phyloP scores from a whole-genome alignment of 306 rosid species.

The Sicyos edulis region DNA sequence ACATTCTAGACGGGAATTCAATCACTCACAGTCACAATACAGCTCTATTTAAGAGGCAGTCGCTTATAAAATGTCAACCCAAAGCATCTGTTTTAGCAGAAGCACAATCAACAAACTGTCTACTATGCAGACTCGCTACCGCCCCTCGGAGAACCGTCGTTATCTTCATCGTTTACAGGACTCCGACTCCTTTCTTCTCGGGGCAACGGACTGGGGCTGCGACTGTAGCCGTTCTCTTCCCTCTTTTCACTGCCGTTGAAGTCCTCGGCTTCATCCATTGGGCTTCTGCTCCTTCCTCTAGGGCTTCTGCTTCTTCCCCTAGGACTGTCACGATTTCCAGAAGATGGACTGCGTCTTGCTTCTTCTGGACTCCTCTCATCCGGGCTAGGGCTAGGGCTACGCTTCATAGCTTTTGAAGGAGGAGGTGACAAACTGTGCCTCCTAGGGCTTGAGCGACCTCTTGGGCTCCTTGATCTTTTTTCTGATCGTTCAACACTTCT shows the following conservation, averaged over 20 bases:
- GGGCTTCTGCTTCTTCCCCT: constrained; percentile 33
- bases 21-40: constrained; percentile 3
- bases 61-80: constrained; percentile 6
- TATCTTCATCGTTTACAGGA: constrained; percentile 41
- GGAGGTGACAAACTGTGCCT: constrained; percentile 35
- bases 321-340: constrained; percentile 32
- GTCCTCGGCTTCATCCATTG: constrained; percentile 29
- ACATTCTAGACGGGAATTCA: constrained; percentile 1
- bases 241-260: constrained; percentile 28
- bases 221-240: constrained; percentile 41
- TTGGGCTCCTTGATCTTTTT: constrained; percentile 46
- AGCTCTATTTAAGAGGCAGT: constrained; percentile 10
- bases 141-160: constrained; percentile 40
- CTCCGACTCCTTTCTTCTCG: constrained; percentile 48
- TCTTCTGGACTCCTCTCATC: constrained; percentile 39
- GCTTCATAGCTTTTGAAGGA: constrained; percentile 42
- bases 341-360: constrained; percentile 34
- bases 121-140: constrained; percentile 31
- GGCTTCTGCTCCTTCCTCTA: constrained; percentile 38
- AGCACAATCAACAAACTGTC: background rate
- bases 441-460: constrained; percentile 42
- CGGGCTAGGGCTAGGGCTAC: constrained; percentile 29
- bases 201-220: constrained; percentile 38
- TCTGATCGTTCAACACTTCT: constrained; percentile 34
- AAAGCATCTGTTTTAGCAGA: background rate